Evolutionary conservation across 2,329 filamentous ascomycete genomes (phyloP).

Genomic region (Venturia aucupariae): DNA sequence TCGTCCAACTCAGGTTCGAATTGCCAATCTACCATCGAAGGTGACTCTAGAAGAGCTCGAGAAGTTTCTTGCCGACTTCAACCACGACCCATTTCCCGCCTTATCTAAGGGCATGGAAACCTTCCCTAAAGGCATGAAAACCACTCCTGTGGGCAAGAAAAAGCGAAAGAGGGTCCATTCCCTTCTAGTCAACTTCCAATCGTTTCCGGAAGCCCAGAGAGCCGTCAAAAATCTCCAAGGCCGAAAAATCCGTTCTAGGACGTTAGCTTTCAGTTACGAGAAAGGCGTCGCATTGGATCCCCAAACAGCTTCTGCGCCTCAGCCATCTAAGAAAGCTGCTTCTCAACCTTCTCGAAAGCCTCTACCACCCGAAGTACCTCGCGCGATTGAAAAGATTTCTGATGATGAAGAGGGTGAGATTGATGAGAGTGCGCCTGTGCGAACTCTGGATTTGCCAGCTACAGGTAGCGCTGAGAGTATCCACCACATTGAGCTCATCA

Average conservation of each 20-base stretch:
- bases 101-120: neutral
- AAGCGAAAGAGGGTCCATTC: neutral
- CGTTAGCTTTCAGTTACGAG: neutral
- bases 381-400: neutral
- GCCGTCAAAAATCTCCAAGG: neutral
- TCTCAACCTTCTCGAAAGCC: neutral
- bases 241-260: neutral
- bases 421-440: neutral
- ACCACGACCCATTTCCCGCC: neutral
- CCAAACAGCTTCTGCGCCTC: neutral
- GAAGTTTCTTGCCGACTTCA: neutral
- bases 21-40: neutral
- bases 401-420: conserved; percentile 7
- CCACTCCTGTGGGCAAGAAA: neutral
- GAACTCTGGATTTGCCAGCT: neutral
- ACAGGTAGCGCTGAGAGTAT: neutral
- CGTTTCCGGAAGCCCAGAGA: neutral
- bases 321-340: neutral
- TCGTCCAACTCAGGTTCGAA: neutral
- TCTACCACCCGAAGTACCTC: neutral
- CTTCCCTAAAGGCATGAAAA: too few species aligned
- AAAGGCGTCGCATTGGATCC: neutral
- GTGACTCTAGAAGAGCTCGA: neutral
- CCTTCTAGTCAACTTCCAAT: neutral
- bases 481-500: neutral